Base-by-base conservation (phyloP, 495 filamentous ascomycete species). In the Acidiella bohemica region DNA sequence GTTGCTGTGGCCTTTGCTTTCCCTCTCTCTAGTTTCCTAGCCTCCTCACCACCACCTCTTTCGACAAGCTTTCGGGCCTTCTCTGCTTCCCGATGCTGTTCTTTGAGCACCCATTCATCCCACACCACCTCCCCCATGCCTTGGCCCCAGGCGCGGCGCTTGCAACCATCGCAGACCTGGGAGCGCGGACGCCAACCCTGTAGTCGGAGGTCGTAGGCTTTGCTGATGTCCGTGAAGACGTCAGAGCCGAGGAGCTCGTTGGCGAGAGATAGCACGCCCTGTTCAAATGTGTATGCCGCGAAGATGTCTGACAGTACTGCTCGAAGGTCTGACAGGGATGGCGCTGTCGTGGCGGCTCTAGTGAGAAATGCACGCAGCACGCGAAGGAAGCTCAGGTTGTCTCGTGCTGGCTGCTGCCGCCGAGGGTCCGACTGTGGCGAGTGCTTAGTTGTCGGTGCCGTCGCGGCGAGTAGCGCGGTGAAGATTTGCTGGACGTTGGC, bases 221-320 rank as follows among this genome's bases (percentile, higher is more conserved):
- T 72, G 26, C 75, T 70, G 28, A 95, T 86, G 47, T 83, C 79
- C 11, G 81, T 73, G 50, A 94, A 97, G 13, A 94, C 68, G 53
- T 93, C 84, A 46, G 86, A 80, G 42, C 94, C 87, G 1, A 97
- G 66, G 44, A 97, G 73, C 13, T 75, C 71, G 58, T 86, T 88
- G 9, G 92, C 83, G 11, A 97, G 74, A 2, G 72, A 67, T 14
- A 96, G 68, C 10, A 97, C 79, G 3, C 80, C 82, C 51, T 83
- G 78, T 57, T 96, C 92, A 56, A 94, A 94, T 0, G 84, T 76
- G 53, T 97, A 96, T 0, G 92, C 87, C 1, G 88, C 78, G 59
- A 97, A 97, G 32, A 97, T 85, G 5, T 83, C 84, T 1, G 75
- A 66, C 2, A 97, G 70, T 1, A 95, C 86, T 29, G 73, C 69